Evolutionary conservation across 345 rosid genomes (phyloP).

Genomic region (Barbarea vulgaris): DNA sequence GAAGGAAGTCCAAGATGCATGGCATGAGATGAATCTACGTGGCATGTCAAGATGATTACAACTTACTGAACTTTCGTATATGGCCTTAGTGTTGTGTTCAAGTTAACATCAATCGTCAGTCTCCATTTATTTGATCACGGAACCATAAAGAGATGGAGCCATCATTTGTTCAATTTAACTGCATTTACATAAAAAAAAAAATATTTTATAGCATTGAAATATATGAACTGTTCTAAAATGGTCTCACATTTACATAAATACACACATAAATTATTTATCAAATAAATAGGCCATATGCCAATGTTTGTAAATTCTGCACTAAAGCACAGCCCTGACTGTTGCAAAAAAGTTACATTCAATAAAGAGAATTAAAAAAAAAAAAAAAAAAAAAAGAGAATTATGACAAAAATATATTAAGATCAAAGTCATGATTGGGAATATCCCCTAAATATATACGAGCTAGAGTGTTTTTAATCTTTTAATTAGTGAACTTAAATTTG

Average conservation of each 20-base stretch:
- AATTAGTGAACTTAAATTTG: background rate
- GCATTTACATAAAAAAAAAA: background rate
- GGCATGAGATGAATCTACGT: constrained; percentile 19
- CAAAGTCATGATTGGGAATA: too few relatives aligned
- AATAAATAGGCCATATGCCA: too few relatives aligned
- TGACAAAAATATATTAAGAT: background rate
- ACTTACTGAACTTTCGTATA: background rate
- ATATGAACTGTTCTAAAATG: background rate
- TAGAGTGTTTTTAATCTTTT: background rate
- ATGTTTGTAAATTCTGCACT: too few relatives aligned
- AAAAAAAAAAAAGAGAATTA: background rate
- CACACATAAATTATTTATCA: too few relatives aligned
- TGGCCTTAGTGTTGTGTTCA: background rate
- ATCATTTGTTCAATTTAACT: background rate
- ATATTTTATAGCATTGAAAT: background rate
- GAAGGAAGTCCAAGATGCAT: background rate
- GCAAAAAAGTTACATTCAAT: background rate
- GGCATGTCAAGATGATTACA: background rate
- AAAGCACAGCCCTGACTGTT: background rate
- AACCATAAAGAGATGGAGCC: background rate
- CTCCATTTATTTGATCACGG: background rate
- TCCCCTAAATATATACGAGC: background rate
- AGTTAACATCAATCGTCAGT: background rate
- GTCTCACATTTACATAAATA: too few relatives aligned
- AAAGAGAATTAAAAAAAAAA: background rate